Evolutionary conservation across 176 grass and related monocot genomes (phyloP).

Genomic region (Urochloa ruziziensis): DNA sequence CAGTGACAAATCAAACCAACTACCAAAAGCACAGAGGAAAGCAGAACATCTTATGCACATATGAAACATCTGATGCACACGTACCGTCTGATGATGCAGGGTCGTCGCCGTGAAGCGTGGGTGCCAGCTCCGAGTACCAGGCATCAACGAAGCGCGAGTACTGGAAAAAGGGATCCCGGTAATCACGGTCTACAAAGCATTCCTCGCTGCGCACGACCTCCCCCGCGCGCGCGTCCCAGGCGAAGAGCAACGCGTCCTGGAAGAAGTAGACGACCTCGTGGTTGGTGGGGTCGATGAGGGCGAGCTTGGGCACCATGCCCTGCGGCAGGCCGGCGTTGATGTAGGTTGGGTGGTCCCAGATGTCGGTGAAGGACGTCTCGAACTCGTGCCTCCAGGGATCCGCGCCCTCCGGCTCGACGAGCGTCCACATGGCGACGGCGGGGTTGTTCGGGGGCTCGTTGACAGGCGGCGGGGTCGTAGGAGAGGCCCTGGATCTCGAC

Average conservation of each 20-base stretch:
- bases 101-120: not conserved
- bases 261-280: not conserved
- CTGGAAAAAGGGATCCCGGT: not conserved
- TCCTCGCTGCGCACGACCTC: not conserved
- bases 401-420: not conserved
- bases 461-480: not conserved
- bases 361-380: not conserved
- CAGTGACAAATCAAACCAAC: no score
- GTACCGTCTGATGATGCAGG: not conserved
- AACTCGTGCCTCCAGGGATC: not conserved
- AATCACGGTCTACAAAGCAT: not conserved
- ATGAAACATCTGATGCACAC: no score
- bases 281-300: conserved; percentile 14
- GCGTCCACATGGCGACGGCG: not conserved
- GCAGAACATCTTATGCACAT: no score
- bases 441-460: not conserved
- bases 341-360: conserved; percentile 10
- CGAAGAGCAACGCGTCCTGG: not conserved
- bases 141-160: not conserved
- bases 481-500: not conserved
- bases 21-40: not conserved
- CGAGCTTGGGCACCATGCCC: not conserved
- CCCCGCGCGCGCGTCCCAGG: not conserved
- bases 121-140: not conserved
- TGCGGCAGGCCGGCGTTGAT: not conserved